A percentile compares a stretch with the other conserved stretches of the same genome.
Conservation (phyloP, 805 yeast species). For the Cyberlindnera nakhonratchasimensis region DNA sequence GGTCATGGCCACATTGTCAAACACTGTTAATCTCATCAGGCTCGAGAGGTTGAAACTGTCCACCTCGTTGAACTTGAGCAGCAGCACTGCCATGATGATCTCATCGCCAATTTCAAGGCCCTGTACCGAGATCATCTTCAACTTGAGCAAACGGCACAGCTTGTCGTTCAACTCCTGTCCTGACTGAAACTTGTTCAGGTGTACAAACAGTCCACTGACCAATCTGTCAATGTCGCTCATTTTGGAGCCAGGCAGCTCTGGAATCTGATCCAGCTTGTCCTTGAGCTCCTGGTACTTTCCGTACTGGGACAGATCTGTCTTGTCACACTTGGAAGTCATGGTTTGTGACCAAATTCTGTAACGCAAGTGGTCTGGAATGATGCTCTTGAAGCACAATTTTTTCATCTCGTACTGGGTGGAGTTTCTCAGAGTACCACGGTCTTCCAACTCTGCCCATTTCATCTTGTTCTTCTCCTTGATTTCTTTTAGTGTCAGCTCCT, state of each 20-base stretch:
- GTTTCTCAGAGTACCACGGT: constrained; percentile 14
- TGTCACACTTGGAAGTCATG: constrained; percentile 14
- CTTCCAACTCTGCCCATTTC: constrained; percentile 25
- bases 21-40: constrained; percentile 16
- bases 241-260: constrained; percentile 32
- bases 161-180: constrained; percentile 17
- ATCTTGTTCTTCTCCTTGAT: constrained; percentile 14
- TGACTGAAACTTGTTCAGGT: constrained; percentile 16
- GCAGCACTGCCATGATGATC: constrained; percentile 26
- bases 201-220: constrained; percentile 14
- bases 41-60: constrained; percentile 24
- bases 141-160: constrained; percentile 29
- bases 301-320: constrained; percentile 17
- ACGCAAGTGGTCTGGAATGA: constrained; percentile 24
- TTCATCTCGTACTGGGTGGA: constrained; percentile 19
- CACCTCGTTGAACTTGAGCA: constrained; percentile 22
- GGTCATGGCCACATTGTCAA: constrained; percentile 12
- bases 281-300: constrained; percentile 39
- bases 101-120: constrained; percentile 37
- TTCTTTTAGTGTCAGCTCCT: constrained; percentile 2
- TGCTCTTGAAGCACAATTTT: constrained; percentile 22
- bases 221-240: constrained; percentile 24
- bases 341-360: constrained; percentile 21
- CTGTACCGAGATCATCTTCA: constrained; percentile 34
- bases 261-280: constrained; percentile 27